phyloP scores from a whole-genome alignment of 441 rosid species.

The Arabidopsis hybrid region DNA sequence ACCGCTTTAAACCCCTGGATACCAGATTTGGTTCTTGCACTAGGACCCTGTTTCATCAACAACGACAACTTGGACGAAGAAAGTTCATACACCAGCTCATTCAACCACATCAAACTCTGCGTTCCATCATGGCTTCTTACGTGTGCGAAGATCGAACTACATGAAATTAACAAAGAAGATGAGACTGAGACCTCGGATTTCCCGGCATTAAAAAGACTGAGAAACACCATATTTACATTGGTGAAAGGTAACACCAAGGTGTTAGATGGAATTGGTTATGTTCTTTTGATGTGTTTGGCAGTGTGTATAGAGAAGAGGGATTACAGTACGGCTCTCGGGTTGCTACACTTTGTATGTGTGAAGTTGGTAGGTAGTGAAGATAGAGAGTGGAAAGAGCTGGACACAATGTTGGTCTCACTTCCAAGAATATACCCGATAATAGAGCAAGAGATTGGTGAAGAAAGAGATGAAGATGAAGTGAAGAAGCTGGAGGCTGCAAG shows the following conservation, averaged over 20 bases:
- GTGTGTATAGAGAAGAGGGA: conserved; percentile 70
- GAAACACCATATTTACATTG: conserved; percentile 50
- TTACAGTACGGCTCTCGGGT: conserved; percentile 61
- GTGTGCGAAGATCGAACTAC: conserved; percentile 64
- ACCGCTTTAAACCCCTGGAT: conserved; percentile 77
- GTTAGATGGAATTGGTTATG: conserved; percentile 63
- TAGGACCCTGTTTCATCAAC: conserved; percentile 64
- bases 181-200: conserved; percentile 42
- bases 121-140: conserved; percentile 74
- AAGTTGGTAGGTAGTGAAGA: conserved; percentile 67
- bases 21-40: conserved; percentile 86
- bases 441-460: conserved; percentile 70
- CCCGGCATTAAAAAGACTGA: conserved; percentile 54
- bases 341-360: conserved; percentile 62
- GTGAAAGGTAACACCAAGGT: conserved; percentile 56
- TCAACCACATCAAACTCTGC: conserved; percentile 51
- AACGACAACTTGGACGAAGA: conserved; percentile 46
- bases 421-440: conserved; percentile 70
- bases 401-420: conserved; percentile 72
- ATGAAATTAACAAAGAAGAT: conserved; percentile 57
- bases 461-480: conserved; percentile 49
- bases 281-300: conserved; percentile 56
- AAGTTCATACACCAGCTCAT: conserved; percentile 42
- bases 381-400: conserved; percentile 69
- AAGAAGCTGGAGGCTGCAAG: conserved; percentile 56